Evolutionary conservation across 108 stramenopile genomes (phyloP).

Genomic region (Cylindrotheca closterium): DNA sequence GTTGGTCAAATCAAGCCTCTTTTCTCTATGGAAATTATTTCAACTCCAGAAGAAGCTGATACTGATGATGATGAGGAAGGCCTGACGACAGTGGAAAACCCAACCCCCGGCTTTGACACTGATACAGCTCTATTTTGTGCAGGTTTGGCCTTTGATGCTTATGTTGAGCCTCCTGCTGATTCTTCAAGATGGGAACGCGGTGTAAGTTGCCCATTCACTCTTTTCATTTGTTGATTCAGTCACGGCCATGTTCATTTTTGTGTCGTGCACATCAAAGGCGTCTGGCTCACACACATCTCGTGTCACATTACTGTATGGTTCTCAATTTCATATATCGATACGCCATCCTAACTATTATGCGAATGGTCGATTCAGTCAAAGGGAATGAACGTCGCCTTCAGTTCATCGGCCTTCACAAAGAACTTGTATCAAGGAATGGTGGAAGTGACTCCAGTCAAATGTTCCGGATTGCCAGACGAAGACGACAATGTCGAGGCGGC

Average conservation of each 20-base stretch:
- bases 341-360: neutral
- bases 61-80: too few species aligned
- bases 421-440: constrained; percentile 69
- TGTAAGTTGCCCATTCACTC: constrained; percentile 5
- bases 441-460: constrained; percentile 57
- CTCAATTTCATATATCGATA: neutral
- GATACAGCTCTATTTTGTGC: constrained; percentile 71
- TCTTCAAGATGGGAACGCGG: constrained; percentile 80
- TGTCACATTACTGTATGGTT: neutral
- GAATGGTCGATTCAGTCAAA: too few species aligned
- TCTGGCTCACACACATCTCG: neutral
- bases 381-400: constrained; percentile 78
- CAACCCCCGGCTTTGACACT: constrained; percentile 41
- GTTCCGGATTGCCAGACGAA: constrained; percentile 67
- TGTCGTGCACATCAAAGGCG: neutral
- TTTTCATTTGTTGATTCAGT: neutral
- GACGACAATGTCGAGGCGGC: constrained; percentile 62
- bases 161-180: constrained; percentile 69
- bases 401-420: constrained; percentile 59
- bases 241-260: too few species aligned
- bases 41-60: too few species aligned
- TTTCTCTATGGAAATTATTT: too few species aligned
- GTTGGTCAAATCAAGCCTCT: too few species aligned
- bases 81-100: too few species aligned
- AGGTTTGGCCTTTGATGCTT: constrained; percentile 82